Percentiles rank a stretch among this genome's conserved stretches.
These are phyloP conservation scores for Hibiscus syriacus DNA, from an alignment of 345 rosid species.

Conservation along the genomic window DNA sequence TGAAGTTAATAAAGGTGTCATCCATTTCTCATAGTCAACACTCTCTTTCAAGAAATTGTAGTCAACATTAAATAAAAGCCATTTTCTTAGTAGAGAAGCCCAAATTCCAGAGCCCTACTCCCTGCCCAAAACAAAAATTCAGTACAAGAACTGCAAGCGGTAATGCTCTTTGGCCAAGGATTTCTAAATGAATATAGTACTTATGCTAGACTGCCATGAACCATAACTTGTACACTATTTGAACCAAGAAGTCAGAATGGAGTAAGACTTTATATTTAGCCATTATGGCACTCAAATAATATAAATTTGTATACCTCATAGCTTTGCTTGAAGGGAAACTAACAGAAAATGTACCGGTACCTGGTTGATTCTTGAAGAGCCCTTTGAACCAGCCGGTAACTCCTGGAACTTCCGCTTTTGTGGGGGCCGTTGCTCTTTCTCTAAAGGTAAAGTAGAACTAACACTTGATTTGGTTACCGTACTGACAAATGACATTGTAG, in stretches of 20 bases:
- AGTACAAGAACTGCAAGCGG: neutral
- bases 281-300: neutral
- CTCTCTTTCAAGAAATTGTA: neutral
- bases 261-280: neutral
- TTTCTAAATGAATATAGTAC: neutral
- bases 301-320: conserved; percentile 2
- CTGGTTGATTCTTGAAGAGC: conserved; percentile 43
- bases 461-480: conserved; percentile 21
- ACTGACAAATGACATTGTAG: conserved; percentile 25
- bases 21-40: neutral
- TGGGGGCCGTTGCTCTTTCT: conserved; percentile 42
- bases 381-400: conserved; percentile 44
- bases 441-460: conserved; percentile 21
- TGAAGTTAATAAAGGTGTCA: no score
- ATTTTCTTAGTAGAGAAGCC: neutral
- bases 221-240: neutral
- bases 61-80: neutral
- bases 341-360: conserved; percentile 30
- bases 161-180: neutral
- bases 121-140: neutral
- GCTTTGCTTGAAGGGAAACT: conserved; percentile 5
- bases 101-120: neutral
- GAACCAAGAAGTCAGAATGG: neutral
- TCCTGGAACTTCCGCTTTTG: conserved; percentile 89
- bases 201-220: neutral